Percentiles rank a stretch among this genome's conserved stretches.
Conservation (phyloP, 805 yeast genomes). For the Yarrowia sp. region DNA sequence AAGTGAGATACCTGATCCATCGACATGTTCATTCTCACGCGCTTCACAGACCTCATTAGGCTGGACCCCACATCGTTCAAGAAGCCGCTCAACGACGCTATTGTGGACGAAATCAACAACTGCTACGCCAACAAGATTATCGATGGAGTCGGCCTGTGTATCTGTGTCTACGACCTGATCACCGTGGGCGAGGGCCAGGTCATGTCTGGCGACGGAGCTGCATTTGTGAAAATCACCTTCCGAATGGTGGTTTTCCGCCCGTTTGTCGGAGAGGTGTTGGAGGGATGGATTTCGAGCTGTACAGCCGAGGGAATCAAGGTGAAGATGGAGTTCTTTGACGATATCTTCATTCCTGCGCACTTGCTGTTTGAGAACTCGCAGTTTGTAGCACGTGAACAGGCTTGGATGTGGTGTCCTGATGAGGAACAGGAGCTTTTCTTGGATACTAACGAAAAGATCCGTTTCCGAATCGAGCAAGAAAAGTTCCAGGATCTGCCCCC, state of each 20-base stretch:
- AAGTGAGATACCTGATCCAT: neutral
- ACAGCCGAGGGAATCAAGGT: slow-evolving; percentile 85
- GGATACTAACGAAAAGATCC: slow-evolving; percentile 88
- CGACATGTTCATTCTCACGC: slow-evolving; percentile 82
- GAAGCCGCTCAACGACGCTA: slow-evolving; percentile 71
- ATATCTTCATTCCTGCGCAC: slow-evolving; percentile 84
- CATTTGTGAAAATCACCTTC: slow-evolving; percentile 75
- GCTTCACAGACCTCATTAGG: slow-evolving; percentile 81
- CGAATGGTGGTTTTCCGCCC: slow-evolving; percentile 88
- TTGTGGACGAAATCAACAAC: slow-evolving; percentile 78
- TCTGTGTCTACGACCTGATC: slow-evolving; percentile 82
- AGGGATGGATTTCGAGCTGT: slow-evolving; percentile 93
- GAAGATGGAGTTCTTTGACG: slow-evolving; percentile 87
- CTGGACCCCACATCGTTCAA: slow-evolving; percentile 86
- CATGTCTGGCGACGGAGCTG: slow-evolving; percentile 94
- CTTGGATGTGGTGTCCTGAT: slow-evolving; percentile 88
- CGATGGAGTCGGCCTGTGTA: slow-evolving; percentile 81
- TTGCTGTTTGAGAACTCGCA: slow-evolving; percentile 79
- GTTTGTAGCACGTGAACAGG: slow-evolving; percentile 75
- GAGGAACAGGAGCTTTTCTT: slow-evolving; percentile 77
- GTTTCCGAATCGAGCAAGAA: slow-evolving; percentile 91
- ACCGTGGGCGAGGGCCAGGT: slow-evolving; percentile 87
- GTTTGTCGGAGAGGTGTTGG: slow-evolving; percentile 88
- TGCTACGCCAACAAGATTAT: slow-evolving; percentile 88
- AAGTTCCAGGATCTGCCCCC: slow-evolving; percentile 85